Evolutionary conservation across 2,329 filamentous ascomycete species (phyloP).

Genomic region (Colletotrichum lentis): DNA sequence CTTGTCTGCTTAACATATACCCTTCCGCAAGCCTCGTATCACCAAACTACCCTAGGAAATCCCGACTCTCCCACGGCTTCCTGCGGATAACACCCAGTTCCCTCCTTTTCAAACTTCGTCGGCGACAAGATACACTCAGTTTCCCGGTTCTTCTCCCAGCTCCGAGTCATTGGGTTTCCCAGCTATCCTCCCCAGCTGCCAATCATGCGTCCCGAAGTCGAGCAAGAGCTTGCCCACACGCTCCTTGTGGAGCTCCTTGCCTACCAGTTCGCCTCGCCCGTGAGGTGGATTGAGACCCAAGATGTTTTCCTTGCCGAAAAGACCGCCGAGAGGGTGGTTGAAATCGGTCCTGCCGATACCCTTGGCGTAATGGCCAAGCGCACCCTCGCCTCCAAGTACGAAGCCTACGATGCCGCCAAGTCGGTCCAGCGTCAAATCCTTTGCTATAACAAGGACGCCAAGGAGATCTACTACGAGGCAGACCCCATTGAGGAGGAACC

Average conservation of each 20-base stretch:
- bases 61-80: constrained; percentile 32
- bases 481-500: constrained; percentile 93
- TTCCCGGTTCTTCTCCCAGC: constrained; percentile 38
- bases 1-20: constrained; percentile 36
- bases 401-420: constrained; percentile 96
- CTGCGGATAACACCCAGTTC: constrained; percentile 4
- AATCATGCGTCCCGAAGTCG: constrained; percentile 95
- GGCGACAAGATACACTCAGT: constrained; percentile 34
- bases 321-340: constrained; percentile 94
- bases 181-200: constrained; percentile 39
- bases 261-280: constrained; percentile 98
- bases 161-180: constrained; percentile 35
- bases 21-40: constrained; percentile 23
- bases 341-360: constrained; percentile 96
- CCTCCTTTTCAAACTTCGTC: constrained; percentile 20
- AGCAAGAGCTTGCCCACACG: constrained; percentile 98
- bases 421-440: constrained; percentile 97
- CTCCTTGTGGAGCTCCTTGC: constrained; percentile 97
- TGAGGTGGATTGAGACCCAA: constrained; percentile 99
- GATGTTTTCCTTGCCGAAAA: constrained; percentile 99
- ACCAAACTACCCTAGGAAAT: constrained; percentile 14
- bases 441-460: constrained; percentile 99
- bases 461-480: constrained; percentile 99
- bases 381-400: constrained; percentile 95
- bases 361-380: constrained; percentile 97